Conservation (phyloP, 768 basidiomycete species). For the Hygrocybe punicea region DNA sequence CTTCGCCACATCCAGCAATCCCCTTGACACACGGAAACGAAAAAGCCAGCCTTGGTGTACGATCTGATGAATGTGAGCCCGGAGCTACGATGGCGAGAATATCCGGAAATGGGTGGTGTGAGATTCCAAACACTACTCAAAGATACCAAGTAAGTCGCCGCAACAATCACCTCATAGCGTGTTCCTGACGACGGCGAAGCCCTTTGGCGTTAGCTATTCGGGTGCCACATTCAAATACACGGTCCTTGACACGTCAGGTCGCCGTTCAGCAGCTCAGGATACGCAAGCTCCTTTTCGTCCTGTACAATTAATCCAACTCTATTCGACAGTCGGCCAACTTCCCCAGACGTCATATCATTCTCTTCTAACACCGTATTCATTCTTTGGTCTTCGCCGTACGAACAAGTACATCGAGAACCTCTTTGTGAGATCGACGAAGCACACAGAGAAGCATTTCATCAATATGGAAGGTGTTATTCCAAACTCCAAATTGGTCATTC, state of each 20-base stretch:
- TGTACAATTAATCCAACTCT: not conserved
- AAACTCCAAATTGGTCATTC: conserved; percentile 90
- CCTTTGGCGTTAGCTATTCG: conserved; percentile 90
- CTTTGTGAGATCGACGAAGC: conserved; percentile 88
- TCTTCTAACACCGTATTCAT: conserved; percentile 87
- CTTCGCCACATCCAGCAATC: conserved; percentile 53
- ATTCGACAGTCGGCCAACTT: conserved; percentile 72
- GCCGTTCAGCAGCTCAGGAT: conserved; percentile 88
- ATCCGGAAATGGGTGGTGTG: conserved; percentile 88
- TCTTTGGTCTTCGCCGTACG: conserved; percentile 94
- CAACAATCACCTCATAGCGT: not conserved
- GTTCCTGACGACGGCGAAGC: conserved; percentile 42
- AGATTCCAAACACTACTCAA: conserved; percentile 52
- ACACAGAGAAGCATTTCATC: conserved; percentile 69
- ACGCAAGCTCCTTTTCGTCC: conserved; percentile 12
- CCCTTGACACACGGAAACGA: conserved; percentile 59
- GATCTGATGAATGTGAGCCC: conserved; percentile 35
- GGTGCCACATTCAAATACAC: conserved; percentile 98
- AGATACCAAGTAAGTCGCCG: conserved; percentile 66
- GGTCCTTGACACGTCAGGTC: conserved; percentile 85
- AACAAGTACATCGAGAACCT: conserved; percentile 99
- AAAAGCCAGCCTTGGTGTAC: conserved; percentile 59
- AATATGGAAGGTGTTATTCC: conserved; percentile 94
- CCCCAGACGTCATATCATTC: conserved; percentile 92
- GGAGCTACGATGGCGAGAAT: conserved; percentile 56